Percentiles rank a stretch among this genome's conserved stretches.
These are phyloP conservation scores for Hevea brasiliensis DNA, from an alignment of 345 rosid species.

Conservation along the genomic window DNA sequence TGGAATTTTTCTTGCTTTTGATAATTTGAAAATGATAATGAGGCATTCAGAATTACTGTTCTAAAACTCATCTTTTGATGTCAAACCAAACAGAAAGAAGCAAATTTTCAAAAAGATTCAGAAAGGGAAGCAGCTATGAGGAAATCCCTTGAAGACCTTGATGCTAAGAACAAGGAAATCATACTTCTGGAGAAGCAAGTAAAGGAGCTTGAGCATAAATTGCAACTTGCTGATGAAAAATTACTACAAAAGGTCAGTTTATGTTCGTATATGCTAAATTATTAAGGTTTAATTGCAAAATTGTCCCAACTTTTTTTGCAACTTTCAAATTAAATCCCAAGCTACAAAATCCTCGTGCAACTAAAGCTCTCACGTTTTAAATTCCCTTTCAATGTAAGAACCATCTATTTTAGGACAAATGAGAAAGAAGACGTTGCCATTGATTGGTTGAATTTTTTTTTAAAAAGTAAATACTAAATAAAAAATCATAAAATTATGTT, in stretches of 20 bases:
- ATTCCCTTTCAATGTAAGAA: too few species aligned
- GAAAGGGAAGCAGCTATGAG: constrained; percentile 60
- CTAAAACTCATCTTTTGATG: not conserved
- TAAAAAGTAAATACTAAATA: too few species aligned
- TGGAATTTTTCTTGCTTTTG: too few species aligned
- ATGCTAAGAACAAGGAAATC: constrained; percentile 57
- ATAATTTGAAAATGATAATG: not conserved
- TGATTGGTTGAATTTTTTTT: too few species aligned
- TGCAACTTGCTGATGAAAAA: constrained; percentile 59
- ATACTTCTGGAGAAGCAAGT: constrained; percentile 49
- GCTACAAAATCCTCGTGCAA: too few species aligned
- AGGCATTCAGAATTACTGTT: not conserved
- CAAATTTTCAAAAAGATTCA: constrained; percentile 43
- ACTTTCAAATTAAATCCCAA: too few species aligned
- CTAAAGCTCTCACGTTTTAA: too few species aligned
- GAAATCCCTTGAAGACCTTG: constrained; percentile 63
- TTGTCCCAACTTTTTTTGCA: too few species aligned
- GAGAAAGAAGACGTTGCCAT: too few species aligned
- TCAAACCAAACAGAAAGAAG: constrained; percentile 49
- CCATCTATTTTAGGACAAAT: too few species aligned
- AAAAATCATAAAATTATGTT: too few species aligned
- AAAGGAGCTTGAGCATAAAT: constrained; percentile 68
- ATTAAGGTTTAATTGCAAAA: not conserved
- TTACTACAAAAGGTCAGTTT: constrained; percentile 54
- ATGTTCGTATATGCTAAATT: not conserved